These are phyloP conservation scores for Bruguiera sexangula DNA, from an alignment of 345 rosid genomes.

Conservation along the genomic window DNA sequence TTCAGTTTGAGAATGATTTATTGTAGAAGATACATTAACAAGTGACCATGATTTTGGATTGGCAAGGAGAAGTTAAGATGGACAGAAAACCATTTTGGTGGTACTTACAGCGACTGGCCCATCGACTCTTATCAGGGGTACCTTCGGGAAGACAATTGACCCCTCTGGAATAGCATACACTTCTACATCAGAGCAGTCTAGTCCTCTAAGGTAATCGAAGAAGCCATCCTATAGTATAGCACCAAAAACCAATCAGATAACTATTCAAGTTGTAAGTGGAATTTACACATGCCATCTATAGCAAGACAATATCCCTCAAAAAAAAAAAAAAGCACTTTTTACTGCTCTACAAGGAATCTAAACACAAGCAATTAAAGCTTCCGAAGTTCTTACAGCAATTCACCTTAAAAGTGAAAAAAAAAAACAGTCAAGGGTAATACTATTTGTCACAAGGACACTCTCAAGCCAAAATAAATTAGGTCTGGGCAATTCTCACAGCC, in stretches of 20 bases:
- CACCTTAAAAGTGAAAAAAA: not conserved
- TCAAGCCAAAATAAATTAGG: not conserved
- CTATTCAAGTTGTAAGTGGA: conserved; percentile 5
- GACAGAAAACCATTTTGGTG: conserved; percentile 12
- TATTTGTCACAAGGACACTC: not conserved
- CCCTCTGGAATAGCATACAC: conserved; percentile 86
- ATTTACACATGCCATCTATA: not conserved
- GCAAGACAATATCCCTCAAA: not conserved
- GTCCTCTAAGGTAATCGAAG: conserved; percentile 67
- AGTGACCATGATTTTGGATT: no score
- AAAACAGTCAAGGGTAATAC: not conserved
- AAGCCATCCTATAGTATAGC: conserved; percentile 61
- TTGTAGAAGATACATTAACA: not conserved
- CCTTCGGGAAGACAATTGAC: conserved; percentile 85
- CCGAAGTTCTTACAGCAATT: not conserved
- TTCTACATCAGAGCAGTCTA: conserved; percentile 89
- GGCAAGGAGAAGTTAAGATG: not conserved
- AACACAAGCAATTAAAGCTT: no score
- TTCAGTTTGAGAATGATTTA: not conserved
- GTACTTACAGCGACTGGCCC: conserved; percentile 93
- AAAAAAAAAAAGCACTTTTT: not conserved
- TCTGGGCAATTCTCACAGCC: not conserved
- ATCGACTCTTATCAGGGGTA: conserved; percentile 88
- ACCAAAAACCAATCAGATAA: conserved; percentile 15
- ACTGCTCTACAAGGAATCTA: not conserved